These are phyloP conservation scores for Fusarium ramigenum DNA, from an alignment of 2,329 filamentous ascomycete genomes.

Conservation along the genomic window DNA sequence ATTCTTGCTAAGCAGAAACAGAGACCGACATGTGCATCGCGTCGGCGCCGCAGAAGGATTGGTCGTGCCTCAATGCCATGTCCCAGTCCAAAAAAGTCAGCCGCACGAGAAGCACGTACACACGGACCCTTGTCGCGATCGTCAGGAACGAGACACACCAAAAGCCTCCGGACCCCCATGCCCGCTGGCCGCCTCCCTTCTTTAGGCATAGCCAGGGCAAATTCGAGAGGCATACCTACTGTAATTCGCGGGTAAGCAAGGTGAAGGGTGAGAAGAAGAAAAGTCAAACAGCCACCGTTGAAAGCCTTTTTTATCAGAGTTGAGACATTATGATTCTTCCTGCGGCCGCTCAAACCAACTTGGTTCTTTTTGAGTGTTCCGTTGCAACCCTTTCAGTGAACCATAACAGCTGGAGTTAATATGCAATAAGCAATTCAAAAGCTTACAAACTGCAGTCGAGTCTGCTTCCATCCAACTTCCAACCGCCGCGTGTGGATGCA, in stretches of 20 bases:
- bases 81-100: constrained; percentile 18
- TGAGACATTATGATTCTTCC: constrained; percentile 8
- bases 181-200: constrained; percentile 18
- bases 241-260: no score
- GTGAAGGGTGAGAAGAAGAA: background rate
- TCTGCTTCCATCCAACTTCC: background rate
- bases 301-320: background rate
- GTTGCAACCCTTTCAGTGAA: constrained; percentile 19
- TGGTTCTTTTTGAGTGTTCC: background rate
- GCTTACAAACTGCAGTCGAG: constrained; percentile 1
- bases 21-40: constrained; percentile 16
- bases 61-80: constrained; percentile 2
- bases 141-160: constrained; percentile 43
- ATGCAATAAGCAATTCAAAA: constrained; percentile 6
- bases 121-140: constrained; percentile 38
- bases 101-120: constrained; percentile 7
- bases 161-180: constrained; percentile 11
- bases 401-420: background rate
- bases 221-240: background rate
- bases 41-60: constrained; percentile 1
- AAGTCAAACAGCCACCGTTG: constrained; percentile 5
- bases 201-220: constrained; percentile 20
- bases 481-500: background rate
- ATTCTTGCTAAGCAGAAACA: constrained; percentile 17
- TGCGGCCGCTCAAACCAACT: background rate